Conservation (phyloP, 176 grass and related monocot genomes). For the Carex cristatella region DNA sequence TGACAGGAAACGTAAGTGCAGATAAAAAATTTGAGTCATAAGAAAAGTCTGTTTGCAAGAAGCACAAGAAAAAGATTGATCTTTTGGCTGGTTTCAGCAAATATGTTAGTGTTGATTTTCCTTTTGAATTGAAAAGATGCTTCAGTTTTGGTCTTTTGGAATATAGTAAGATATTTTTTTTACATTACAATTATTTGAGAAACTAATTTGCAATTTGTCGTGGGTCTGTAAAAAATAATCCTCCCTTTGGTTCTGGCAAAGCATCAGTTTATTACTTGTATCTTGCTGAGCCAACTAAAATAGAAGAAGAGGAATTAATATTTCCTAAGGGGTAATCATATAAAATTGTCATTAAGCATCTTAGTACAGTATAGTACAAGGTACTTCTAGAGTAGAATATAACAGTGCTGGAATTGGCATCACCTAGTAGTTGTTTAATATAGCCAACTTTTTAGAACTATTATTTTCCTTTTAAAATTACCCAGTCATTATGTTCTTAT, state of each 20-base stretch:
- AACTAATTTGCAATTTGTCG: neutral
- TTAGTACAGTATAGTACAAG: neutral
- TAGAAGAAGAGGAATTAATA: neutral
- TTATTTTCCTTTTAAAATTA: neutral
- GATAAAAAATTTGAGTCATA: neutral
- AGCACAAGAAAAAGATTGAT: neutral
- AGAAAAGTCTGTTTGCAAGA: neutral
- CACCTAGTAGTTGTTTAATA: neutral
- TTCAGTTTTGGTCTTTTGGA: neutral
- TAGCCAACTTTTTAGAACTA: neutral
- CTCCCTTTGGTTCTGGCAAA: neutral
- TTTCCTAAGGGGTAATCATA: neutral
- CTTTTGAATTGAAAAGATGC: neutral
- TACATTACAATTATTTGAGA: neutral
- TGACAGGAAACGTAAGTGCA: neutral
- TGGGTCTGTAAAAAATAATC: neutral
- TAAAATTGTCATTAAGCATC: neutral
- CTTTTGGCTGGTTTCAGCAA: neutral
- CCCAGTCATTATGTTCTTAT: neutral
- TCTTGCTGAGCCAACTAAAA: neutral
- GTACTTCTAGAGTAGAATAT: neutral
- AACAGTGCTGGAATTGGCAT: neutral
- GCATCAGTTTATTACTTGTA: neutral
- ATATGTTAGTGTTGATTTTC: neutral
- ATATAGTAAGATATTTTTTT: neutral